Evolutionary conservation across 345 rosid genomes (phyloP).

Genomic region (Rhizophora mangle): DNA sequence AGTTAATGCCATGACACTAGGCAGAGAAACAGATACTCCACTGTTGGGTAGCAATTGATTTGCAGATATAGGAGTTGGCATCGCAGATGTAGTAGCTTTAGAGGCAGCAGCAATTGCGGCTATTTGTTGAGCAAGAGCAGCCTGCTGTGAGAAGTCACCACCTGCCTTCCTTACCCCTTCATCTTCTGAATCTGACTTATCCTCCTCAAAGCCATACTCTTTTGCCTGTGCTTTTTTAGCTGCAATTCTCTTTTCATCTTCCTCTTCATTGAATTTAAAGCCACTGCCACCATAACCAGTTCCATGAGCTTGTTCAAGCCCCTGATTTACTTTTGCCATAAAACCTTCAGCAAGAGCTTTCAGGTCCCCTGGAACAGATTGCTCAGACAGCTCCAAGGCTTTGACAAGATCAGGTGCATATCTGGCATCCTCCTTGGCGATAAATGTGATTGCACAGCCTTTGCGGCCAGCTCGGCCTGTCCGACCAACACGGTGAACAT

Average conservation of each 20-base stretch:
- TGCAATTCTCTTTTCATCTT: constrained; percentile 87
- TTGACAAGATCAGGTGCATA: constrained; percentile 97
- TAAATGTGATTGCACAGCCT: constrained; percentile 93
- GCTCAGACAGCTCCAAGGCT: constrained; percentile 94
- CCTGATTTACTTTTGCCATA: constrained; percentile 90
- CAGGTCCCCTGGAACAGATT: constrained; percentile 86
- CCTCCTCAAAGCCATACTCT: constrained; percentile 96
- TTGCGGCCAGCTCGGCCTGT: constrained; percentile 95
- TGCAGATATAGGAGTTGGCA: constrained; percentile 32
- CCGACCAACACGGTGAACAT: constrained; percentile 96
- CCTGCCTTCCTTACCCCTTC: constrained; percentile 89
- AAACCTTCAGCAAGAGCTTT: constrained; percentile 84
- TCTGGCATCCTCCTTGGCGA: constrained; percentile 84
- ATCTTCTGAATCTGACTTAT: constrained; percentile 91
- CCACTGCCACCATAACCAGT: constrained; percentile 99
- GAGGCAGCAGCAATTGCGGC: constrained; percentile 72
- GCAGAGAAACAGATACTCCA: constrained; percentile 40
- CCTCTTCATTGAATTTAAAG: constrained; percentile 96
- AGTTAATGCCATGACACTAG: constrained; percentile 36
- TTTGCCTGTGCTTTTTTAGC: constrained; percentile 96
- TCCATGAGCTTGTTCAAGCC: constrained; percentile 94
- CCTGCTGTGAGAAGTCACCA: constrained; percentile 74
- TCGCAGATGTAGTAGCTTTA: constrained; percentile 35
- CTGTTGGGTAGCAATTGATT: constrained; percentile 44
- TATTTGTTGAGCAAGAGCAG: constrained; percentile 60